Evolutionary conservation across 2,329 filamentous ascomycete genomes (phyloP).

Genomic region (Conoideocrella luteorostrata): DNA sequence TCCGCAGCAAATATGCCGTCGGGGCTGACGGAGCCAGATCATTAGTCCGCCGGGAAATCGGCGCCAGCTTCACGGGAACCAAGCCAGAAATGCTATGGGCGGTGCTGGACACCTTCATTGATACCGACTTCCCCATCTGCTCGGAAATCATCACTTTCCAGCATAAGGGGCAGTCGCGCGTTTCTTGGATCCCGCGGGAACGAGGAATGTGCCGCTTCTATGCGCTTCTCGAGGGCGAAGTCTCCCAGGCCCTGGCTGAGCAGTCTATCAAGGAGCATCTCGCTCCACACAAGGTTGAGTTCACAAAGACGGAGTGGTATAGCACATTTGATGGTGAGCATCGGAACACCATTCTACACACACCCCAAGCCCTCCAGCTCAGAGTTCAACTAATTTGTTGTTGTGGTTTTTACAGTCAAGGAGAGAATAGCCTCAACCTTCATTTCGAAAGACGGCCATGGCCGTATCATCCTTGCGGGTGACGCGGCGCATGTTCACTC

Average conservation of each 20-base stretch:
- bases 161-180: slow-evolving; percentile 36
- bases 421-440: slow-evolving; percentile 34
- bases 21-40: slow-evolving; percentile 49
- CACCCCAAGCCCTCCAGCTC: background rate
- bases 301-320: slow-evolving; percentile 41
- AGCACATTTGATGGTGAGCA: slow-evolving; percentile 41
- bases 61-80: slow-evolving; percentile 35
- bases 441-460: slow-evolving; percentile 31
- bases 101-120: slow-evolving; percentile 40
- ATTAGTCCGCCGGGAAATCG: slow-evolving; percentile 33
- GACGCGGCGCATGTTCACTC: slow-evolving; percentile 53
- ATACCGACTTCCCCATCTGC: slow-evolving; percentile 40
- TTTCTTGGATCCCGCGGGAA: slow-evolving; percentile 43
- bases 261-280: slow-evolving; percentile 37
- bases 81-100: slow-evolving; percentile 46
- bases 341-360: too few species aligned
- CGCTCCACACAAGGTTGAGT: slow-evolving; percentile 35
- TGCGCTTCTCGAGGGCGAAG: slow-evolving; percentile 38
- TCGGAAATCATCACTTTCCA: slow-evolving; percentile 43
- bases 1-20: slow-evolving; percentile 36
- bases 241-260: slow-evolving; percentile 32
- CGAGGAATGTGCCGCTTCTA: slow-evolving; percentile 41
- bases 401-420: slow-evolving; percentile 25
- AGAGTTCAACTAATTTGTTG: slow-evolving; percentile 2
- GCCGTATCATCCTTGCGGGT: slow-evolving; percentile 45